phyloP scores from a whole-genome alignment of 164 flowering plant genomes.

The Kingdonia uniflora region DNA sequence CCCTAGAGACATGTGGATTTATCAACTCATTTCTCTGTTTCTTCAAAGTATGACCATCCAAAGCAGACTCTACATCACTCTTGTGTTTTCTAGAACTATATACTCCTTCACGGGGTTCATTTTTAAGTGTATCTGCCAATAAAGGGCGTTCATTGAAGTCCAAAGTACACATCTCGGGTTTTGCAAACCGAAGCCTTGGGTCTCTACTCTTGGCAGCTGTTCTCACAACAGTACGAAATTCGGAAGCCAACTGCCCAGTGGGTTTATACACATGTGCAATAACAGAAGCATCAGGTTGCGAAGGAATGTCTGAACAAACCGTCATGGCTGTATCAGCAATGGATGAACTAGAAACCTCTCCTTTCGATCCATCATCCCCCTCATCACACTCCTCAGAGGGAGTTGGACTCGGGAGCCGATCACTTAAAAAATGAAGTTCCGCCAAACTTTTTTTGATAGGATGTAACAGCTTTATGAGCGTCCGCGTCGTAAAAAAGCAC shows the following conservation, averaged over 20 bases:
- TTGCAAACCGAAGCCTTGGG: conserved; percentile 64
- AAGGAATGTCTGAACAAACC: conserved; percentile 11
- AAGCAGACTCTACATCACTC: conserved; percentile 26
- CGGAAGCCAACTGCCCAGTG: conserved; percentile 20
- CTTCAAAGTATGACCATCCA: conserved; percentile 49
- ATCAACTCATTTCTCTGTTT: conserved; percentile 36
- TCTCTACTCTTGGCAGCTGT: conserved; percentile 55
- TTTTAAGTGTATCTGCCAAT: conserved; percentile 20
- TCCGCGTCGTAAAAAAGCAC: conserved; percentile 69
- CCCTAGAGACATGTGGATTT: conserved; percentile 16
- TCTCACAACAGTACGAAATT: conserved; percentile 20
- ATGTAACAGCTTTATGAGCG: conserved; percentile 73
- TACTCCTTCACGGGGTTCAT: conserved; percentile 25
- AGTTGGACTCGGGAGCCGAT: conserved; percentile 88
- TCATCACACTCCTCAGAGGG: conserved; percentile 74
- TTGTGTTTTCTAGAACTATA: conserved; percentile 38
- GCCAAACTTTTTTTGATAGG: conserved; percentile 84
- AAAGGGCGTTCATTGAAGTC: conserved; percentile 24
- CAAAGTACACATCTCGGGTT: conserved; percentile 20
- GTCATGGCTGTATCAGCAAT: conserved; percentile 8
- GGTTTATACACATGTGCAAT: conserved; percentile 11
- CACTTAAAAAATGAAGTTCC: conserved; percentile 34
- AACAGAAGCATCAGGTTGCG: conserved; percentile 19
- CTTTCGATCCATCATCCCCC: conserved; percentile 50
- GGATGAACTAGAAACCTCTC: conserved; percentile 58